Evolutionary conservation across 306 rosid species (phyloP).

Genomic region (Quercus gilva): DNA sequence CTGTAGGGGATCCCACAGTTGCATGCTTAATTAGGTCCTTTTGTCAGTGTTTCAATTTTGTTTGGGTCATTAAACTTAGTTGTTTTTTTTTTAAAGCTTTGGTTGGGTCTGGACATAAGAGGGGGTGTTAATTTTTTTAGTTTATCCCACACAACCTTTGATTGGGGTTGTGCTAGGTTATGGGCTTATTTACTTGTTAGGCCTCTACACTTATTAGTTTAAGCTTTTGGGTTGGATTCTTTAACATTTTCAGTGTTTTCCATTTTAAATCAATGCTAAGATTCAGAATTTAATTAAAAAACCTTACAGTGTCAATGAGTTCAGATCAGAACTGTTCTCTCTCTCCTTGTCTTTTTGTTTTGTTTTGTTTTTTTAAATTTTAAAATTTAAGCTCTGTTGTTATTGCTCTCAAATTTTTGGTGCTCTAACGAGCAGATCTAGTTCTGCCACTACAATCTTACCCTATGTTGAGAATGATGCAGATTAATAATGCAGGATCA

Average conservation of each 20-base stretch:
- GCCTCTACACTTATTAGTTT: background rate
- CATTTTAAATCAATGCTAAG: background rate
- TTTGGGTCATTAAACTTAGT: background rate
- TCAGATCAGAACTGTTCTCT: background rate
- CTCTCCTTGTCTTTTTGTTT: too few species aligned
- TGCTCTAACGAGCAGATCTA: slow-evolving; percentile 17
- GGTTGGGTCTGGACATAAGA: background rate
- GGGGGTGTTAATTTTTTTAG: background rate
- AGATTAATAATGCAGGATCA: slow-evolving; percentile 99
- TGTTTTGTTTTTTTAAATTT: too few species aligned
- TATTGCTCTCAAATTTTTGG: background rate
- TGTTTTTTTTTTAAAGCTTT: background rate
- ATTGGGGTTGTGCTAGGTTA: background rate
- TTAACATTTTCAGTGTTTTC: background rate
- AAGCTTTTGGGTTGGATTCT: background rate
- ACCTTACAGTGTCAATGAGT: background rate
- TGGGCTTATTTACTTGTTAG: background rate
- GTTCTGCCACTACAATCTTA: slow-evolving; percentile 19
- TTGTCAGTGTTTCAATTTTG: background rate
- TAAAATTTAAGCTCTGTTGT: background rate
- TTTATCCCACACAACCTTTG: background rate
- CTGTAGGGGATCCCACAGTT: background rate
- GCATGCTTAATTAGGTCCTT: background rate
- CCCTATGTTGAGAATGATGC: slow-evolving; percentile 44
- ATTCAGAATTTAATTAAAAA: background rate